Percentiles rank a stretch among this genome's conserved stretches.
Conservation (phyloP, 2,329 filamentous ascomycete species). For the Paraphoma sp. region DNA sequence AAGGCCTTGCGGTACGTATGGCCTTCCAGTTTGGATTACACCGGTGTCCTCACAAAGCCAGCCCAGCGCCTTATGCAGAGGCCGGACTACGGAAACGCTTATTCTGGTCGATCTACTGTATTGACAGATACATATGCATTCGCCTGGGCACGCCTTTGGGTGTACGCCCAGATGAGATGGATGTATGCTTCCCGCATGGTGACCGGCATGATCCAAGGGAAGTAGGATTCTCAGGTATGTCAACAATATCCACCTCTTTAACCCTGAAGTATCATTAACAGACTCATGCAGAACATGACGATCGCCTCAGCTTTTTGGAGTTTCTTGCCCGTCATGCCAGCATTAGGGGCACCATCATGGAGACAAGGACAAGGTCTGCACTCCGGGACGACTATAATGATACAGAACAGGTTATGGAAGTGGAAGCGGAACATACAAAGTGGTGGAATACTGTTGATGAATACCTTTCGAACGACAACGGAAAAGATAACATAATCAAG, state of each 20-base stretch:
- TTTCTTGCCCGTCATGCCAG: conserved; percentile 29
- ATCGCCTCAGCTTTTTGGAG: conserved; percentile 27
- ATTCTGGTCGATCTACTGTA: conserved; percentile 33
- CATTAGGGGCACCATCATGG: conserved; percentile 32
- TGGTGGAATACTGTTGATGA: conserved; percentile 38
- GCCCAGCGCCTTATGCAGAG: conserved; percentile 12
- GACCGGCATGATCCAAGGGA: conserved; percentile 15
- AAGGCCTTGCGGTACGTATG: conserved; percentile 28
- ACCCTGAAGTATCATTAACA: background rate
- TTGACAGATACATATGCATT: conserved; percentile 33
- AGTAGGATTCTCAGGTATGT: too few species aligned
- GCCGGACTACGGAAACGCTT: conserved; percentile 28
- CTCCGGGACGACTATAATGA: conserved; percentile 12
- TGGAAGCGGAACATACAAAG: conserved; percentile 30
- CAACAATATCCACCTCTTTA: too few species aligned
- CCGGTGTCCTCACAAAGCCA: conserved; percentile 18
- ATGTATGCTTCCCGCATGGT: conserved; percentile 30
- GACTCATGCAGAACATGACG: conserved; percentile 12
- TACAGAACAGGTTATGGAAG: conserved; percentile 15
- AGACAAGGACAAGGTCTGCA: conserved; percentile 19
- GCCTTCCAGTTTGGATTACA: conserved; percentile 27
- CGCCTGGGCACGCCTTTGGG: conserved; percentile 27
- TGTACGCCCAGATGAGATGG: conserved; percentile 24
- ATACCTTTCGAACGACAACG: conserved; percentile 23
- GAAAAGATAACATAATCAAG: conserved; percentile 21